Evolutionary conservation across 2,329 filamentous ascomycete genomes (phyloP).

Genomic region (Alternaria arbusti): DNA sequence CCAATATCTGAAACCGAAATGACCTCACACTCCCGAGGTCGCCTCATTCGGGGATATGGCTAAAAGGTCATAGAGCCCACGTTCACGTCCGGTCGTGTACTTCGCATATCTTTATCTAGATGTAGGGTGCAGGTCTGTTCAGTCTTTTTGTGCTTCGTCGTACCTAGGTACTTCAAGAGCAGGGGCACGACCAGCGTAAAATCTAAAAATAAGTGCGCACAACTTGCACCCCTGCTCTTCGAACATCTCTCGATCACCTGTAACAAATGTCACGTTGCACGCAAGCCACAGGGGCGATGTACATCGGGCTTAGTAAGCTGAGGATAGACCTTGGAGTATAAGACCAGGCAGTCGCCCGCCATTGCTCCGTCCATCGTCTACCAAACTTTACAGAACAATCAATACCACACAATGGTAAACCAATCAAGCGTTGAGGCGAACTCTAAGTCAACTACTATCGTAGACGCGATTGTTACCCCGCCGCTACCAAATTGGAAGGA

Average conservation of each 20-base stretch:
- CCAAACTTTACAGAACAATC: neutral
- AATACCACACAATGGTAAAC: neutral
- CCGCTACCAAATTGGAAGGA: neutral
- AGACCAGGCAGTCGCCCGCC: neutral
- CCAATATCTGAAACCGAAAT: too few species aligned
- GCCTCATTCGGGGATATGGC: too few species aligned
- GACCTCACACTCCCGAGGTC: too few species aligned
- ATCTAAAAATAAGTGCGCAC: neutral
- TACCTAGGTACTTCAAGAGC: too few species aligned
- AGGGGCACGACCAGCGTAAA: neutral
- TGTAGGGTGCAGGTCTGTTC: neutral
- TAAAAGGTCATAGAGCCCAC: too few species aligned
- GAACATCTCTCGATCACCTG: neutral
- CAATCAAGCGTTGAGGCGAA: neutral
- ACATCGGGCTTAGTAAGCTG: neutral
- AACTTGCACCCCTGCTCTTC: fast-evolving
- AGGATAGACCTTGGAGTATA: neutral
- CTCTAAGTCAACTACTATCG: neutral
- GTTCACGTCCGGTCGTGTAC: too few species aligned
- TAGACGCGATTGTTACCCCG: neutral
- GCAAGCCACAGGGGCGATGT: neutral
- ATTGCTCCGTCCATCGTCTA: neutral
- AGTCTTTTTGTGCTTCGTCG: neutral
- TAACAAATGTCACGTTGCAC: neutral
- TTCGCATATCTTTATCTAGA: fast-evolving